These are phyloP conservation scores for Hypomyces perniciosus DNA, from an alignment of 2,329 filamentous ascomycete genomes.

Conservation along the genomic window DNA sequence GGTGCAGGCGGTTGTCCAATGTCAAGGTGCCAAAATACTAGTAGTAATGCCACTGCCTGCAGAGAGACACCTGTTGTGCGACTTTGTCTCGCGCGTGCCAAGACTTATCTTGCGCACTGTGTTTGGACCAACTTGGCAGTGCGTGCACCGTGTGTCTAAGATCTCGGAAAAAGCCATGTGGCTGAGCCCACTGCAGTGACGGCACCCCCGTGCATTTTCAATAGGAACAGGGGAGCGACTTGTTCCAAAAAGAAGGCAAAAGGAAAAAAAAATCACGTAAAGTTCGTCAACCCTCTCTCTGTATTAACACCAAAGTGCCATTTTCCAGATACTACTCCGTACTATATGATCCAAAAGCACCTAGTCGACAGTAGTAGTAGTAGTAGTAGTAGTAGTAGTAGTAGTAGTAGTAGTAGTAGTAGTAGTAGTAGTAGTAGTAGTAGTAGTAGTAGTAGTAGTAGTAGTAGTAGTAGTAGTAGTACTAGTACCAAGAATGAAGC, in stretches of 20 bases:
- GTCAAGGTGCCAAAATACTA: neutral
- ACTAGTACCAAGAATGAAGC: neutral
- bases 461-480: too few relatives aligned
- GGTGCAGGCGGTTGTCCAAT: neutral
- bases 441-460: too few relatives aligned
- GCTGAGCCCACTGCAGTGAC: neutral
- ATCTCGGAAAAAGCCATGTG: conserved; percentile 9
- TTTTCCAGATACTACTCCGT: neutral
- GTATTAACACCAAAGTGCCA: too few relatives aligned
- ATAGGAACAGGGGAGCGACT: too few relatives aligned
- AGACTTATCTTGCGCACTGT: neutral
- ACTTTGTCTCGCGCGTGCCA: neutral
- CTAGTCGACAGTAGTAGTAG: neutral
- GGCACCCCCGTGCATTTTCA: too few relatives aligned
- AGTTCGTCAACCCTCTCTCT: neutral
- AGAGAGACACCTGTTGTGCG: too few relatives aligned
- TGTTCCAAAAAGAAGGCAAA: neutral
- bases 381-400: too few relatives aligned
- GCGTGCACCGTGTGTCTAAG: conserved; percentile 8
- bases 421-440: too few relatives aligned
- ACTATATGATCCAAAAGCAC: neutral
- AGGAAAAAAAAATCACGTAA: neutral
- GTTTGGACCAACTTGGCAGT: neutral
- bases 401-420: too few relatives aligned
- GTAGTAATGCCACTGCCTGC: neutral